A percentile compares a stretch with the other conserved stretches of the same genome.
Evolutionary conservation across 176 grass and related monocot genomes (phyloP).

Genomic region (Carex myosuroides): DNA sequence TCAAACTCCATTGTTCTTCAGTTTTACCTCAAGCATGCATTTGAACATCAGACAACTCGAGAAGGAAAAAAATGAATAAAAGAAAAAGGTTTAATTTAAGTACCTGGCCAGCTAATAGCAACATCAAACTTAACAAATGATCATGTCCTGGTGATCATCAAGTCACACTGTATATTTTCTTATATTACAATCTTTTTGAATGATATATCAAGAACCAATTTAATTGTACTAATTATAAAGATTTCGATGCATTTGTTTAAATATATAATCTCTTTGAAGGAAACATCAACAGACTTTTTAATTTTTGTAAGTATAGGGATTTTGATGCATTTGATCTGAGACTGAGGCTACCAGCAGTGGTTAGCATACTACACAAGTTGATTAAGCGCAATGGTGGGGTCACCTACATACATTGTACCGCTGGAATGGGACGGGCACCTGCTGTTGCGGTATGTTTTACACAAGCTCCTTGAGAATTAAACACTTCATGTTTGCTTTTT

Average conservation of each 20-base stretch:
- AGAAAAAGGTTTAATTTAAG: not conserved
- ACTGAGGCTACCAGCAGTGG: slow-evolving; percentile 85
- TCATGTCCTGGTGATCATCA: not conserved
- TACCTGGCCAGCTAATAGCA: not conserved
- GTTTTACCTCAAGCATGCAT: not conserved
- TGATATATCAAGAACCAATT: not conserved
- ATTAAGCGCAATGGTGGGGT: slow-evolving; percentile 64
- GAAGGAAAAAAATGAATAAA: not conserved
- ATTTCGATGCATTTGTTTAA: slow-evolving; percentile 90
- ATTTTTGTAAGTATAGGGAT: slow-evolving; percentile 45
- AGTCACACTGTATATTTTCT: not conserved
- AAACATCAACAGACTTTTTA: not conserved
- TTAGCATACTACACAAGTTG: slow-evolving; percentile 86
- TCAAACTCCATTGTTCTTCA: not conserved
- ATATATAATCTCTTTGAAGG: not conserved
- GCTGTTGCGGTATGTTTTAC: slow-evolving; percentile 63
- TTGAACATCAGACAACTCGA: not conserved
- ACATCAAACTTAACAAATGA: not conserved
- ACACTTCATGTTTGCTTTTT: not conserved
- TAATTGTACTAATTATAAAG: slow-evolving; percentile 27
- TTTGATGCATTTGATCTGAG: slow-evolving; percentile 99
- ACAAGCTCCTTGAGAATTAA: not conserved
- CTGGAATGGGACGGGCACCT: slow-evolving; percentile 95
- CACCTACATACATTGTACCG: slow-evolving; percentile 96
- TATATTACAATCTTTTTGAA: slow-evolving; percentile 12